Percentiles rank a stretch among this genome's conserved stretches.
phyloP scores from a whole-genome alignment of 805 yeast genomes.

The Saccharomycopsis lassenensis region DNA sequence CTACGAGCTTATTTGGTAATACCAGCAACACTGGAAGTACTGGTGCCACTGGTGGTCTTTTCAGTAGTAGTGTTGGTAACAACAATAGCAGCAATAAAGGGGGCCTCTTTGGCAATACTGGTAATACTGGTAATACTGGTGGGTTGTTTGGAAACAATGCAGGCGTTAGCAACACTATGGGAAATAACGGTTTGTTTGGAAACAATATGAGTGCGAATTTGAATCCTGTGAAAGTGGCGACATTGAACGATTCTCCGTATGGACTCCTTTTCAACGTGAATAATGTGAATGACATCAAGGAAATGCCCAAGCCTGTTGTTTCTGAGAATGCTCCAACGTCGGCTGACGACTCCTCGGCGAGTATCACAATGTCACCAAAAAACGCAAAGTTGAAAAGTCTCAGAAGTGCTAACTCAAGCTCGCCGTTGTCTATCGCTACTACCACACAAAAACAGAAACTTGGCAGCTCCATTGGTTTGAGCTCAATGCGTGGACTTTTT shows the following conservation, averaged over 20 bases:
- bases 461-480: slow-evolving; percentile 12
- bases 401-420: neutral
- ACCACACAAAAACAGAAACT: slow-evolving; percentile 4
- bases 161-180: too few relatives aligned
- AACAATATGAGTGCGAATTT: too few relatives aligned
- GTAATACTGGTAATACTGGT: neutral
- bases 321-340: neutral
- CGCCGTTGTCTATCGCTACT: neutral
- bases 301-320: slow-evolving; percentile 17
- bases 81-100: neutral
- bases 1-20: neutral
- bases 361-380: neutral
- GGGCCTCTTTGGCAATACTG: neutral
- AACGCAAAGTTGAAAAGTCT: neutral
- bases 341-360: neutral
- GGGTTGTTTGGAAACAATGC: neutral
- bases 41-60: neutral
- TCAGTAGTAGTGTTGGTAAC: neutral
- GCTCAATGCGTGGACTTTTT: slow-evolving; percentile 8
- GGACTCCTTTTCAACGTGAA: slow-evolving; percentile 11
- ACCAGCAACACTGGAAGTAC: slow-evolving; percentile 2
- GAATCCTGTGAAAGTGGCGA: slow-evolving; percentile 9
- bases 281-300: slow-evolving; percentile 5
- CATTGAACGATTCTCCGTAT: slow-evolving; percentile 17
- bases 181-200: too few relatives aligned